Evolutionary conservation across 2,329 filamentous ascomycete genomes (phyloP).

Genomic region (Aphanocladium album): DNA sequence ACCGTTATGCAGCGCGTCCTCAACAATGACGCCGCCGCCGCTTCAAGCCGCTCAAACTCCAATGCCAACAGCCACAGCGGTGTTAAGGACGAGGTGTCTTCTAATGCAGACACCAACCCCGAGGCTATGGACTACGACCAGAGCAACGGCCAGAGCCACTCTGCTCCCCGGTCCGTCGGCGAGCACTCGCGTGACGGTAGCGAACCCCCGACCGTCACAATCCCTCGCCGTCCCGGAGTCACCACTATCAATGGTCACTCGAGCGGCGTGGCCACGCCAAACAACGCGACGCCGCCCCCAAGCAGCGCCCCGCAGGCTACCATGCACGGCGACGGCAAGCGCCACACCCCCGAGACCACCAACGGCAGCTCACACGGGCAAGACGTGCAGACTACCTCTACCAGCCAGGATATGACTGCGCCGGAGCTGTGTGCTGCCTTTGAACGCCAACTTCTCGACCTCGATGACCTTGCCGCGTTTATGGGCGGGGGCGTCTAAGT

Average conservation of each 20-base stretch:
- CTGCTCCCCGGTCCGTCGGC: slow-evolving; percentile 31
- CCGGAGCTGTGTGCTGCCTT: slow-evolving; percentile 54
- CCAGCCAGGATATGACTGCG: slow-evolving; percentile 51
- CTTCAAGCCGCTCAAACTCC: slow-evolving; percentile 30
- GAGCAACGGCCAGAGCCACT: slow-evolving; percentile 24
- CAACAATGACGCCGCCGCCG: slow-evolving; percentile 43
- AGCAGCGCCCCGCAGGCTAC: slow-evolving; percentile 17
- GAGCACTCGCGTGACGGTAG: slow-evolving; percentile 43
- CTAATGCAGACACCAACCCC: slow-evolving; percentile 49
- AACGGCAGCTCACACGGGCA: slow-evolving; percentile 27
- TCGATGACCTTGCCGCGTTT: slow-evolving; percentile 57
- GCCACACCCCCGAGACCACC: slow-evolving; percentile 26
- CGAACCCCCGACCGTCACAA: slow-evolving; percentile 42
- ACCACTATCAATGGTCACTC: slow-evolving; percentile 56
- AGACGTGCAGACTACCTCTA: slow-evolving; percentile 30
- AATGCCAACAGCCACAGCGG: slow-evolving; percentile 23
- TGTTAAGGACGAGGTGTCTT: slow-evolving; percentile 51
- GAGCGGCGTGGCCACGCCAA: slow-evolving; percentile 30
- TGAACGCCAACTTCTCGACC: slow-evolving; percentile 54
- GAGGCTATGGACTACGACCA: slow-evolving; percentile 57
- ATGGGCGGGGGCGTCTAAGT: slow-evolving; percentile 55
- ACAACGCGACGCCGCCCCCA: slow-evolving; percentile 11
- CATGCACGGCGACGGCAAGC: slow-evolving; percentile 31
- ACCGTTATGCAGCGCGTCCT: slow-evolving; percentile 58
- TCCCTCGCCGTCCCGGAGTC: slow-evolving; percentile 47